Evolutionary conservation across 1,284 basidiomycete genomes (phyloP), one percentile per base, ranked within the genome.

Genomic region (Cutaneotrichosporon curvatum): DNA sequence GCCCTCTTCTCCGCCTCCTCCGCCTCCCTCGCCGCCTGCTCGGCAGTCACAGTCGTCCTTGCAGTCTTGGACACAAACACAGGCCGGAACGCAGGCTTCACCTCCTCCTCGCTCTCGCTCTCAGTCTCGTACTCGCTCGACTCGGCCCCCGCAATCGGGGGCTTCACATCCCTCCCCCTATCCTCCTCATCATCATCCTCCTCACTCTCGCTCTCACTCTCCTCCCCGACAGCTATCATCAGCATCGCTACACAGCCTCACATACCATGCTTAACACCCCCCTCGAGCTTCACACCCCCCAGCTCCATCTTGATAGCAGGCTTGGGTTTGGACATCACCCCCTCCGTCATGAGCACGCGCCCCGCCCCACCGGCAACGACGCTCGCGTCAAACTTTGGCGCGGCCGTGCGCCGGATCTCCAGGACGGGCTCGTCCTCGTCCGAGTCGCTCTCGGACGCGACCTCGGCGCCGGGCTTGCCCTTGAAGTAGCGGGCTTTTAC

Each of bases 101-200:
- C 63, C 50, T 68, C 67, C 40, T 64, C 63, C 43, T 56, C 54
- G 16, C 46, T 49, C 42, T 68, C 67, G 4, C 62, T 65, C 37
- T 68, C 70, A 2, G 69, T 70, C 48, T 71, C 70, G 49, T 71
- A 72, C 40, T 72, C 70, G 59, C 67, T 68, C 32, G 66, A 68
- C 64, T 70, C 37, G 25, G 59, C 58, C 7, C 51, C 51, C 33
- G 37, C 54, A 39, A 35, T 40, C 6, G 43, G 20, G 21, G 61
- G 59, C 43, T 61, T 58, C 6, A 33, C 43, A 12, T 28, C n/a
- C n/a, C n/a, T n/a, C n/a, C n/a, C n/a, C n/a, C n/a, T n/a, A n/a
- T n/a, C n/a, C n/a, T 54, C 56, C 20, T 62, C 63, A 25, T 69
- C 65, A 30, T 62, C 59, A 19, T 50, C 55, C 43, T 61, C 61